Percentiles rank a stretch among this genome's conserved stretches.
Evolutionary conservation across 257 asterid species (phyloP).

Genomic region (Capsicum pubescens): DNA sequence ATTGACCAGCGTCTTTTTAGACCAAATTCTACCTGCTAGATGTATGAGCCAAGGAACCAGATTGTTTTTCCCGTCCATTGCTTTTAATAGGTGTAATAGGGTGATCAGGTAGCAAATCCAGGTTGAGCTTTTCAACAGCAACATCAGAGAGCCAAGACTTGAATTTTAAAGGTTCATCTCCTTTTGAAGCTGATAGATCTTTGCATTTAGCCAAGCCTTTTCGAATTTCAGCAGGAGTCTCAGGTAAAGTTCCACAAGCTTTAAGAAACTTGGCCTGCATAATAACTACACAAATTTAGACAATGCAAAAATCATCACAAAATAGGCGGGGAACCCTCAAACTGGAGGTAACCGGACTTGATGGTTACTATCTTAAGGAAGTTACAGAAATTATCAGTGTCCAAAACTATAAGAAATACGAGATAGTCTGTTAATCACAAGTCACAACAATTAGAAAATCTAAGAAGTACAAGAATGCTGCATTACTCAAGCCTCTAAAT

Average conservation of each 20-base stretch:
- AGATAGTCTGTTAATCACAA: not conserved
- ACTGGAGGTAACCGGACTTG: not conserved
- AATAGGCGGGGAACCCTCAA: not conserved
- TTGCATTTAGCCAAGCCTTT: conserved; percentile 48
- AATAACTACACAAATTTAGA: conserved; percentile 24
- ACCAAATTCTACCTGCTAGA: conserved; percentile 65
- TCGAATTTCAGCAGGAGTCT: conserved; percentile 71
- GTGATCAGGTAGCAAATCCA: conserved; percentile 50
- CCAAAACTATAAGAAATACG: not conserved
- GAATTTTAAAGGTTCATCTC: conserved; percentile 46
- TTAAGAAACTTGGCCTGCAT: conserved; percentile 71
- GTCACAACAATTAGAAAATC: not conserved
- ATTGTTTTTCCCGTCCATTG: conserved; percentile 46
- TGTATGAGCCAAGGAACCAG: conserved; percentile 52
- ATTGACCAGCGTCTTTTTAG: conserved; percentile 17
- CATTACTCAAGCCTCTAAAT: not conserved
- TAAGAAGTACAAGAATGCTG: not conserved
- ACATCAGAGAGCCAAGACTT: conserved; percentile 52
- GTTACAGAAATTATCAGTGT: not conserved
- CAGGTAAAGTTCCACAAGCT: conserved; percentile 69
- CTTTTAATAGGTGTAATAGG: conserved; percentile 47
- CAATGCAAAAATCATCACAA: not conserved
- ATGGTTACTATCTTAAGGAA: not conserved
- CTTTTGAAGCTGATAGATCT: conserved; percentile 41
- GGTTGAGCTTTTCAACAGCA: conserved; percentile 48